phyloP scores from a whole-genome alignment of 140 eudicot species.

The Cichorium intybus region DNA sequence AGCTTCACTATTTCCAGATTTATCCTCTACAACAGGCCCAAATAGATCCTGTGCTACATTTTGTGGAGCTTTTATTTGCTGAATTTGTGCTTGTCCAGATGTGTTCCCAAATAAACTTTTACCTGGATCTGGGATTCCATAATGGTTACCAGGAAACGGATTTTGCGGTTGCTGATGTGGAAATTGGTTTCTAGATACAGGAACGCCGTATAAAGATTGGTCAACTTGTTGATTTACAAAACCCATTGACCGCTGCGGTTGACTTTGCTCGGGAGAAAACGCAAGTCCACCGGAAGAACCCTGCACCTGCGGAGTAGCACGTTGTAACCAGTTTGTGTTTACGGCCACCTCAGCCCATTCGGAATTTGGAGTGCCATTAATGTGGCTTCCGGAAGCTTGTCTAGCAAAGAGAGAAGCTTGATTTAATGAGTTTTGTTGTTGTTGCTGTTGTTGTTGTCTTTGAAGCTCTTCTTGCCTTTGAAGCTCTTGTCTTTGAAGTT shows the following conservation, averaged over 20 bases:
- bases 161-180: slow-evolving; percentile 28
- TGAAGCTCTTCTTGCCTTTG: slow-evolving; percentile 27
- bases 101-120: slow-evolving; percentile 47
- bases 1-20: slow-evolving; percentile 35
- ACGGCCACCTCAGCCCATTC: slow-evolving; percentile 57
- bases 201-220: slow-evolving; percentile 75
- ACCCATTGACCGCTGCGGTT: slow-evolving; percentile 47
- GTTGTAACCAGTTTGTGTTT: slow-evolving; percentile 64
- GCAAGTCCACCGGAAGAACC: slow-evolving; percentile 47
- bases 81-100: slow-evolving; percentile 45
- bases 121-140: slow-evolving; percentile 44
- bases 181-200: slow-evolving; percentile 55
- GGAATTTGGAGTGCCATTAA: slow-evolving; percentile 51
- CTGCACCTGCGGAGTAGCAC: slow-evolving; percentile 49
- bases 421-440: slow-evolving; percentile 44
- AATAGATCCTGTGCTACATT: slow-evolving; percentile 28
- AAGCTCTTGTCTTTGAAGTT: slow-evolving; percentile 71
- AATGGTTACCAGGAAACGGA: slow-evolving; percentile 48
- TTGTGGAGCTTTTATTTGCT: slow-evolving; percentile 38
- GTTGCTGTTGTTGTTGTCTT: slow-evolving; percentile 11
- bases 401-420: slow-evolving; percentile 43
- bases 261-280: slow-evolving; percentile 58
- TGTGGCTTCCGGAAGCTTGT: slow-evolving; percentile 48
- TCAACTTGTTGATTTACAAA: slow-evolving; percentile 61
- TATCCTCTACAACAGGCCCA: slow-evolving; percentile 22